Evolutionary conservation across 768 basidiomycete species (phyloP).

Genomic region (Suillus alpinus): DNA sequence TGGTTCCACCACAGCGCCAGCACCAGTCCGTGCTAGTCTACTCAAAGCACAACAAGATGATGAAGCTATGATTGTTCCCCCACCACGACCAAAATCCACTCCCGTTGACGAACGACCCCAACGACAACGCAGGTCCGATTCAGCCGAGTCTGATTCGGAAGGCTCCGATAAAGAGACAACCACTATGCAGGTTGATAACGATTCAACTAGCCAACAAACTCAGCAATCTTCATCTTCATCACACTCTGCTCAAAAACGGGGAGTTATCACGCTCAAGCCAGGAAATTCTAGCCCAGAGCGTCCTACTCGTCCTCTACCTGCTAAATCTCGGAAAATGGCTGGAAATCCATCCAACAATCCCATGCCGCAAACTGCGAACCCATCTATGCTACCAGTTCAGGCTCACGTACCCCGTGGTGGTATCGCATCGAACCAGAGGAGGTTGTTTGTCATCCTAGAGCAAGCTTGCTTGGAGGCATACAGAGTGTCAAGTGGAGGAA

Average conservation of each 20-base stretch:
- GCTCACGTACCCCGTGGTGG: conserved; percentile 67
- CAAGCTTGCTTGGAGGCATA: conserved; percentile 97
- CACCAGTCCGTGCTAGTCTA: conserved; percentile 18
- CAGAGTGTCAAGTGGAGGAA: conserved; percentile 63
- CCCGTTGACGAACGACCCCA: conserved; percentile 59
- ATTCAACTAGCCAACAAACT: not conserved
- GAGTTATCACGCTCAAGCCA: conserved; percentile 20
- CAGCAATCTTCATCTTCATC: not conserved
- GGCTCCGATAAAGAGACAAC: conserved; percentile 28
- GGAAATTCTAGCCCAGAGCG: conserved; percentile 35
- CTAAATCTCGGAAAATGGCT: conserved; percentile 54
- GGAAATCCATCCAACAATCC: conserved; percentile 41
- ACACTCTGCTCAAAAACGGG: conserved; percentile 13
- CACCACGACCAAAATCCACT: conserved; percentile 73
- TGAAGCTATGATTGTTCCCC: conserved; percentile 39
- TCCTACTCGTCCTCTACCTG: conserved; percentile 63
- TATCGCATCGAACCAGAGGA: conserved; percentile 52
- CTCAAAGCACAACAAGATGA: conserved; percentile 17
- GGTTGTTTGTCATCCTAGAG: conserved; percentile 87
- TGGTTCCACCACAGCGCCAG: conserved; percentile 43
- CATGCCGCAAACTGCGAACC: conserved; percentile 56
- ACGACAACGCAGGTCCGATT: conserved; percentile 44
- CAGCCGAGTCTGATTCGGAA: conserved; percentile 30
- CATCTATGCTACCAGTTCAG: conserved; percentile 79
- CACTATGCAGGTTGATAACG: conserved; percentile 30